Evolutionary conservation across 2,329 filamentous ascomycete genomes (phyloP).

Genomic region (Penicillium sp.): DNA sequence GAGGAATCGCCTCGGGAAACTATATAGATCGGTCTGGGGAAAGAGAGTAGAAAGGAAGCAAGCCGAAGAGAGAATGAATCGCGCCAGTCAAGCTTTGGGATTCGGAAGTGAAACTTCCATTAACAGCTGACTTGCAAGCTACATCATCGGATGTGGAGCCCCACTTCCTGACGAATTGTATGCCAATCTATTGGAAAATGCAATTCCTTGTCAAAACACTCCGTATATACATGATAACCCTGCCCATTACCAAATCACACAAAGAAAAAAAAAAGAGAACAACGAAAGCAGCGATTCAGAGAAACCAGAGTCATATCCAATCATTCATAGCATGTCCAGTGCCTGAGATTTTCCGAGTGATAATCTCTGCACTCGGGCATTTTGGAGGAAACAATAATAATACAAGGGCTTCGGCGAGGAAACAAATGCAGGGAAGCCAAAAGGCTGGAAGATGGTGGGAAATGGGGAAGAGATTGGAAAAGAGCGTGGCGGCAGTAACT

Average conservation of each 20-base stretch:
- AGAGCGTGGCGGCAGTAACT: slow-evolving; percentile 26
- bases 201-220: slow-evolving; percentile 10
- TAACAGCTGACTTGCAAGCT: slow-evolving; percentile 24
- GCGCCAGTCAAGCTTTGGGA: not conserved
- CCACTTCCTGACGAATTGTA: slow-evolving; percentile 8
- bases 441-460: slow-evolving; percentile 8
- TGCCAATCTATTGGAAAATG: slow-evolving; percentile 4
- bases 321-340: slow-evolving; percentile 29
- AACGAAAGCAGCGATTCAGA: slow-evolving; percentile 20
- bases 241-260: slow-evolving; percentile 13
- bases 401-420: slow-evolving; percentile 19
- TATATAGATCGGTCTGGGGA: not conserved
- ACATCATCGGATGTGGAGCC: slow-evolving; percentile 26
- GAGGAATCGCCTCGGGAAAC: not conserved
- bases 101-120: slow-evolving; percentile 17
- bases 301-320: slow-evolving; percentile 30
- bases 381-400: slow-evolving; percentile 27
- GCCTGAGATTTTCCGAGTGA: slow-evolving; percentile 20
- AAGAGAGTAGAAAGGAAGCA: not conserved
- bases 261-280: slow-evolving; percentile 15
- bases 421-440: slow-evolving; percentile 5
- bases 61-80: slow-evolving; percentile 2
- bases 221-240: slow-evolving; percentile 25
- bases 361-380: slow-evolving; percentile 17
- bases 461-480: slow-evolving; percentile 7